A percentile compares a stretch with the other conserved stretches of the same genome.
Conservation (phyloP, 2,329 filamentous ascomycete genomes). For the Aspergillus sp. region DNA sequence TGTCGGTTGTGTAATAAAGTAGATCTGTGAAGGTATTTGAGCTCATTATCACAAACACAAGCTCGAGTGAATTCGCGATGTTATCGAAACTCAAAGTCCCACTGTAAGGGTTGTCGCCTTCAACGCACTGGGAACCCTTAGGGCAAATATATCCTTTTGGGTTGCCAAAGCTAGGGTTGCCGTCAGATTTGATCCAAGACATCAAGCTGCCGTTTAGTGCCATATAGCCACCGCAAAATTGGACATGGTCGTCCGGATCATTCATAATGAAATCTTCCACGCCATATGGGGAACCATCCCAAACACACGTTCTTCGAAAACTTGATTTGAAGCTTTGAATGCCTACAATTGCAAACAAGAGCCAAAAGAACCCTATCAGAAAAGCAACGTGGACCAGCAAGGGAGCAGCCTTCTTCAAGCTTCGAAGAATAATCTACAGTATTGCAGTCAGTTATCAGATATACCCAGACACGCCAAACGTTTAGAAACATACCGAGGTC, state of each 20-base stretch:
- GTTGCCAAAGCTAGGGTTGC: slow-evolving; percentile 50
- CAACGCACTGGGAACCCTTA: slow-evolving; percentile 75
- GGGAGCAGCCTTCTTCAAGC: slow-evolving; percentile 92
- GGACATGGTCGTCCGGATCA: slow-evolving; percentile 58
- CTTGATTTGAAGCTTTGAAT: slow-evolving; percentile 94
- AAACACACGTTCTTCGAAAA: slow-evolving; percentile 73
- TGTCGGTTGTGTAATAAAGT: slow-evolving; percentile 90
- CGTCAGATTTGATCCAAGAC: slow-evolving; percentile 68
- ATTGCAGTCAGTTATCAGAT: slow-evolving; percentile 15
- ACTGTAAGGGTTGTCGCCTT: slow-evolving; percentile 75
- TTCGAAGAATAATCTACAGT: slow-evolving; percentile 79
- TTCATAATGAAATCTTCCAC: slow-evolving; percentile 42
- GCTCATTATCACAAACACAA: slow-evolving; percentile 98
- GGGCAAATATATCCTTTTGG: slow-evolving; percentile 88
- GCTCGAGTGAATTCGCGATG: slow-evolving; percentile 83
- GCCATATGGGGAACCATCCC: slow-evolving; percentile 61
- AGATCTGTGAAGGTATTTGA: slow-evolving; percentile 95
- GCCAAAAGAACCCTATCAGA: slow-evolving; percentile 94
- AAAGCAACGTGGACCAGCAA: slow-evolving; percentile 91
- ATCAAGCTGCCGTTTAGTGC: slow-evolving; percentile 39
- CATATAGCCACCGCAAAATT: slow-evolving; percentile 83
- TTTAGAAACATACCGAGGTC: slow-evolving; percentile 67
- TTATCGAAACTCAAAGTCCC: slow-evolving; percentile 94
- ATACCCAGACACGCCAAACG: not conserved
- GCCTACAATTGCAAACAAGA: slow-evolving; percentile 93